phyloP scores from a whole-genome alignment of 306 rosid species.

The Quercus bicolor region DNA sequence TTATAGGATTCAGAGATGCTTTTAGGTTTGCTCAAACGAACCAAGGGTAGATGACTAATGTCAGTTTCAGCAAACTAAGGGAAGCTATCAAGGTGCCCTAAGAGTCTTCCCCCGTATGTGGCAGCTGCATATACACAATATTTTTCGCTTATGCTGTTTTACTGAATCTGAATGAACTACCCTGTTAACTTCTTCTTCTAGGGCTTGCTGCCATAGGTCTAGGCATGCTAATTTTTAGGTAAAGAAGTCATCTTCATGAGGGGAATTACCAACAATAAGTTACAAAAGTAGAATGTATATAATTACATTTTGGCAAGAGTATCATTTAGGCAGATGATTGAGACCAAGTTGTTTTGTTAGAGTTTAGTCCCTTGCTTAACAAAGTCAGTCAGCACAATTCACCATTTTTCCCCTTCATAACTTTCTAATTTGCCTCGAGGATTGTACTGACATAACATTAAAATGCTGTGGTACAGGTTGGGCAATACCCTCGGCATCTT shows the following conservation, averaged over 20 bases:
- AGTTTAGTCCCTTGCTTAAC: not conserved
- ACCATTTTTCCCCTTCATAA: not conserved
- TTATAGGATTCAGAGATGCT: not conserved
- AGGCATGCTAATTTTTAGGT: too few species aligned
- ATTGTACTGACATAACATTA: not conserved
- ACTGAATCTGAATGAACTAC: not conserved
- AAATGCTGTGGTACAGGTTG: slow-evolving; percentile 56
- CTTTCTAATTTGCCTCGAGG: not conserved
- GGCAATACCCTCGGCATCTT: slow-evolving; percentile 85
- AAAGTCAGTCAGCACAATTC: not conserved
- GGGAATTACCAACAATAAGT: not conserved
- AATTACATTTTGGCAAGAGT: not conserved
- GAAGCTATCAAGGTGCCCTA: not conserved
- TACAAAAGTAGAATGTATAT: not conserved
- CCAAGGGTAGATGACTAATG: not conserved
- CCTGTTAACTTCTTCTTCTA: not conserved
- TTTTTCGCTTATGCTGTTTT: not conserved
- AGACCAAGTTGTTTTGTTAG: not conserved
- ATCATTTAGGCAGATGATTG: not conserved
- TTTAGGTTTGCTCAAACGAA: too few species aligned
- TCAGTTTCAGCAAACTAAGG: not conserved
- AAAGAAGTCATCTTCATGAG: not conserved
- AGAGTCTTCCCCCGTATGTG: not conserved
- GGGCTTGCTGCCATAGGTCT: not conserved
- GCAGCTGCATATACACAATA: not conserved